phyloP scores from a whole-genome alignment of 441 rosid species.

The Erysimum cheiri region DNA sequence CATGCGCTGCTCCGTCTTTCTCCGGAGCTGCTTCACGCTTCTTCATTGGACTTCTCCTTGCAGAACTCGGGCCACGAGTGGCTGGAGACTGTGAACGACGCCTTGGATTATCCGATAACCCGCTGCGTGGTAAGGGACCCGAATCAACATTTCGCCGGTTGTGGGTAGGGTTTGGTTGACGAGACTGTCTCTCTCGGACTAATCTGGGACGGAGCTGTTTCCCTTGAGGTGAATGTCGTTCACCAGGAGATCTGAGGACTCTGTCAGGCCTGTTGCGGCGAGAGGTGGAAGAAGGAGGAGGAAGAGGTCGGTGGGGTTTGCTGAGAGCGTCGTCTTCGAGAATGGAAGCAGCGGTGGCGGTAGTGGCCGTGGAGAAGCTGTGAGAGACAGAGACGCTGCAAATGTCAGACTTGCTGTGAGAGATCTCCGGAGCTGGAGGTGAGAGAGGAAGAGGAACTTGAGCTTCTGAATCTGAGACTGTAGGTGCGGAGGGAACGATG shows the following conservation, averaged over 20 bases:
- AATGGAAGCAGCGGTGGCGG: constrained; percentile 61
- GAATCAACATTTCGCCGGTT: constrained; percentile 43
- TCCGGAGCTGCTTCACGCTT: constrained; percentile 44
- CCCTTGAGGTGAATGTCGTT: constrained; percentile 40
- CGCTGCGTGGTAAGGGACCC: constrained; percentile 50
- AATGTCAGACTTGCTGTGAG: constrained; percentile 61
- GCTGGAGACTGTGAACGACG: constrained; percentile 67
- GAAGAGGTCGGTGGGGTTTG: constrained; percentile 50
- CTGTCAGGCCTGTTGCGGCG: constrained; percentile 55
- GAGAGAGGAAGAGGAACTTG: constrained; percentile 34
- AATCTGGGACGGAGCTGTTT: constrained; percentile 42
- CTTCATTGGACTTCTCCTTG: constrained; percentile 52
- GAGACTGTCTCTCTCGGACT: constrained; percentile 44
- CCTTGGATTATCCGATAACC: constrained; percentile 48
- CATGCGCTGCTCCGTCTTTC: constrained; percentile 18
- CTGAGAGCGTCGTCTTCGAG: constrained; percentile 75
- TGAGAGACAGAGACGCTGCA: constrained; percentile 52
- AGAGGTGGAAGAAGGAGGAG: constrained; percentile 48
- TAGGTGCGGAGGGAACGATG: constrained; percentile 2
- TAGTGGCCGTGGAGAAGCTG: constrained; percentile 58
- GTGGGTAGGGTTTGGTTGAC: constrained; percentile 41
- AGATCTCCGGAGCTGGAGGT: constrained; percentile 49
- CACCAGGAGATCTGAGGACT: constrained; percentile 48
- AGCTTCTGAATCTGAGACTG: constrained; percentile 31
- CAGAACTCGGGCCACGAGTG: constrained; percentile 44